phyloP scores from a whole-genome alignment of 352 stramenopile species.

The Phytophthora citrophthora region DNA sequence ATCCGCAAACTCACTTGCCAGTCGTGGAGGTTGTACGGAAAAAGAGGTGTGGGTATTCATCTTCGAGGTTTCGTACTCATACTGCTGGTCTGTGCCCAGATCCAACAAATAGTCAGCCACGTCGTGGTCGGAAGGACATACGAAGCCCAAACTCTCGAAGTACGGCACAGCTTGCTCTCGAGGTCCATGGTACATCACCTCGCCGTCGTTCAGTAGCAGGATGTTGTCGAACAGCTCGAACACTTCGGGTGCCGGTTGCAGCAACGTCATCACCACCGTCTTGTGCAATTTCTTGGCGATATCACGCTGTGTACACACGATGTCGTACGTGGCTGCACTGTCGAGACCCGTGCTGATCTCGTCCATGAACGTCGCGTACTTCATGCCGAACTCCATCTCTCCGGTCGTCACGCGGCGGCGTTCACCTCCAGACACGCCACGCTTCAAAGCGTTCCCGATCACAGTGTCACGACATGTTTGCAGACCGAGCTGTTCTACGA shows the following conservation, averaged over 20 bases:
- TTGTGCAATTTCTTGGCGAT: slow-evolving; percentile 46
- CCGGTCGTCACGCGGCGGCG: slow-evolving; percentile 54
- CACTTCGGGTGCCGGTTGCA: slow-evolving; percentile 92
- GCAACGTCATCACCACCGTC: slow-evolving; percentile 68
- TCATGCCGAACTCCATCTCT: slow-evolving; percentile 45
- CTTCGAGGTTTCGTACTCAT: slow-evolving; percentile 27
- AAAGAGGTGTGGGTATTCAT: background rate
- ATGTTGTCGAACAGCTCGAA: slow-evolving; percentile 92
- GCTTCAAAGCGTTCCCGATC: slow-evolving; percentile 38
- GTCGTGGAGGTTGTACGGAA: background rate
- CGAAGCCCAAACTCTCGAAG: slow-evolving; percentile 57
- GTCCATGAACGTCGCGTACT: slow-evolving; percentile 79
- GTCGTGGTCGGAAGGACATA: slow-evolving; percentile 29
- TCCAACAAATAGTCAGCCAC: slow-evolving; percentile 29
- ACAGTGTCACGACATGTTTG: slow-evolving; percentile 28
- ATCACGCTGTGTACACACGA: slow-evolving; percentile 53
- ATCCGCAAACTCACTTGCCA: slow-evolving; percentile 17
- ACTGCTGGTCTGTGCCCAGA: slow-evolving; percentile 35
- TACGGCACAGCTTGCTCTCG: slow-evolving; percentile 37
- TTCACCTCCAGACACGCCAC: slow-evolving; percentile 69
- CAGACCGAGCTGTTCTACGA: slow-evolving; percentile 35
- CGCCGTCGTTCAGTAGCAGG: slow-evolving; percentile 53
- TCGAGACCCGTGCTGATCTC: slow-evolving; percentile 92
- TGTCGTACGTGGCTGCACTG: slow-evolving; percentile 87
- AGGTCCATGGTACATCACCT: slow-evolving; percentile 57